Evolutionary conservation across 2,329 filamentous ascomycete genomes (phyloP).

Genomic region (Paraphoma chrysanthemicola): DNA sequence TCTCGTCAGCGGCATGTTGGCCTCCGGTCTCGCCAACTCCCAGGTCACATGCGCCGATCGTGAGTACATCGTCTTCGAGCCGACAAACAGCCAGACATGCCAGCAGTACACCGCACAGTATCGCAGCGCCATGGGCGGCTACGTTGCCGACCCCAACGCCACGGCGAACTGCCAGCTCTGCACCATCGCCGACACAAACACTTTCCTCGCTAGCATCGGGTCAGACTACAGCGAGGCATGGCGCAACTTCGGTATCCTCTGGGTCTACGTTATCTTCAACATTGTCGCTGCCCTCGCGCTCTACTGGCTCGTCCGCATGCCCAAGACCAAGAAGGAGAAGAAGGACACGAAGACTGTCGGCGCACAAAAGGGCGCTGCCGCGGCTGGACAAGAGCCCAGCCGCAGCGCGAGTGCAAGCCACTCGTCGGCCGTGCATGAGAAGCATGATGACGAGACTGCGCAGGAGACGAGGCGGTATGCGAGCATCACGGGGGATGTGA

Average conservation of each 20-base stretch:
- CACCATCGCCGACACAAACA: slow-evolving; percentile 51
- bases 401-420: slow-evolving; percentile 13
- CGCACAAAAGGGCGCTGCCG: slow-evolving; percentile 5
- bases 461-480: slow-evolving; percentile 4
- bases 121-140: slow-evolving; percentile 42
- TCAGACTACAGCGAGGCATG: slow-evolving; percentile 55
- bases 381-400: slow-evolving; percentile 4
- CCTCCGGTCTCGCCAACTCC: slow-evolving; percentile 72
- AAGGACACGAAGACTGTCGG: slow-evolving; percentile 12
- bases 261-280: slow-evolving; percentile 62
- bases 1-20: slow-evolving; percentile 74
- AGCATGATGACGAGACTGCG: slow-evolving; percentile 14
- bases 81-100: slow-evolving; percentile 58
- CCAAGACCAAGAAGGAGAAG: slow-evolving; percentile 55
- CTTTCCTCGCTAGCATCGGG: slow-evolving; percentile 51
- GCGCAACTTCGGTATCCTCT: slow-evolving; percentile 64
- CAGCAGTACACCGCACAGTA: slow-evolving; percentile 48
- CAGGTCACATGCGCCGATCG: slow-evolving; percentile 70
- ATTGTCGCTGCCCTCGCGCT: slow-evolving; percentile 56
- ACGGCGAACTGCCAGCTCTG: slow-evolving; percentile 51
- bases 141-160: slow-evolving; percentile 41
- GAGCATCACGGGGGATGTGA: slow-evolving; percentile 16
- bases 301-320: slow-evolving; percentile 63
- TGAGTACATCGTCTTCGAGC: slow-evolving; percentile 73
- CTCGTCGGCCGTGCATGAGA: slow-evolving; percentile 4